phyloP scores from a whole-genome alignment of 345 rosid genomes.

The Linum trigynum region DNA sequence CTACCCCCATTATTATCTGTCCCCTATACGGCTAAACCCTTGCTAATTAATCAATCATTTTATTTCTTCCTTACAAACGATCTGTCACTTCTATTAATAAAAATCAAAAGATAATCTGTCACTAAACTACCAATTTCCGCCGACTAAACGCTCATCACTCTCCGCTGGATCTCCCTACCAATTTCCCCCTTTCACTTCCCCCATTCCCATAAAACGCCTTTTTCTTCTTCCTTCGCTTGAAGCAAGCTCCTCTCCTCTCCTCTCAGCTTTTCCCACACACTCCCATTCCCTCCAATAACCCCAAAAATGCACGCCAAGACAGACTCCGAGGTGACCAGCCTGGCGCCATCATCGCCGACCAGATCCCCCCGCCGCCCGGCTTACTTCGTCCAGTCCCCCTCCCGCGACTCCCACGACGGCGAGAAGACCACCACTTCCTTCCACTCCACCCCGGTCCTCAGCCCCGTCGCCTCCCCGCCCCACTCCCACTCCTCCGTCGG shows the following conservation, averaged over 20 bases:
- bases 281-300: neutral
- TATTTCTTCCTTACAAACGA: no score
- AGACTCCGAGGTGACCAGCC: constrained; percentile 94
- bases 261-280: neutral
- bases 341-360: constrained; percentile 75
- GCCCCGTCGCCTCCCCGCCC: constrained; percentile 87
- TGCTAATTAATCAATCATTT: no score
- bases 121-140: neutral
- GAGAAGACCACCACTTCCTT: constrained; percentile 95
- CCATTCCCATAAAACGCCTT: neutral
- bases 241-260: neutral
- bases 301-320: constrained; percentile 85
- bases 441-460: constrained; percentile 84
- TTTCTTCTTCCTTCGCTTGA: no score
- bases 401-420: constrained; percentile 95
- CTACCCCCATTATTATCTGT: no score
- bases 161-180: neutral
- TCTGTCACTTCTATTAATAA: no score
- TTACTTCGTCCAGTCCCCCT: constrained; percentile 92
- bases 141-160: neutral
- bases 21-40: no score
- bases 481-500: constrained; percentile 92
- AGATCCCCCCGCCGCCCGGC: constrained; percentile 87
- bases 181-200: neutral
- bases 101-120: no score